phyloP scores from a whole-genome alignment of 352 stramenopile species.

The Globisporangium spinosum region DNA sequence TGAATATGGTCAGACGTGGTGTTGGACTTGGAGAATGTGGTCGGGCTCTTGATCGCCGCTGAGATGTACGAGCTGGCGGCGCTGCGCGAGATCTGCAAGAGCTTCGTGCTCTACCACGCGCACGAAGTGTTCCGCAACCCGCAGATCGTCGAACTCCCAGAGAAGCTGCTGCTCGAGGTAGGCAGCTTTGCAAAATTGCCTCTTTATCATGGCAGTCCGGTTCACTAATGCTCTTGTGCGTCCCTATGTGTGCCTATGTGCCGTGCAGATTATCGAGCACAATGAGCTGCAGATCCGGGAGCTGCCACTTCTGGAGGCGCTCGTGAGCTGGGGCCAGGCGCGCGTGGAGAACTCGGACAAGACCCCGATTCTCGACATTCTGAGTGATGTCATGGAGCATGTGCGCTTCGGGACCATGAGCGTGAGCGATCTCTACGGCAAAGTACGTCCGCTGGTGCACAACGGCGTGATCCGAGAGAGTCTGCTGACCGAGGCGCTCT shows the following conservation, averaged over 20 bases:
- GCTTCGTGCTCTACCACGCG: conserved; percentile 76
- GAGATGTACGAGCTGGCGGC: conserved; percentile 84
- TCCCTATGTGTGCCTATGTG: neutral
- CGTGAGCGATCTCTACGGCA: conserved; percentile 81
- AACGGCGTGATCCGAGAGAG: conserved; percentile 63
- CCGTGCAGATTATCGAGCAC: conserved; percentile 52
- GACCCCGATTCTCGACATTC: conserved; percentile 43
- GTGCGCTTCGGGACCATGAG: conserved; percentile 87
- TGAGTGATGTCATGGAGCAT: conserved; percentile 77
- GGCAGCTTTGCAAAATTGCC: neutral
- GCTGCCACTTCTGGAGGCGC: conserved; percentile 67
- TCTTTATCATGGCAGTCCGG: neutral
- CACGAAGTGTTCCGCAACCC: conserved; percentile 77
- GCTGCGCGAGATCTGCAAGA: conserved; percentile 80
- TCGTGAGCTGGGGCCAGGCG: conserved; percentile 77
- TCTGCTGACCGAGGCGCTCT: conserved; percentile 77
- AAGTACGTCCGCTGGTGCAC: conserved; percentile 72
- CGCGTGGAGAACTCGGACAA: conserved; percentile 46
- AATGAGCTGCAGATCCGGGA: conserved; percentile 87
- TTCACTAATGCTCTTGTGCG: neutral
- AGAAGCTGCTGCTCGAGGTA: conserved; percentile 81
- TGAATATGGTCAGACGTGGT: conserved; percentile 47
- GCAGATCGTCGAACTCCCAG: conserved; percentile 70
- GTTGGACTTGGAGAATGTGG: conserved; percentile 62
- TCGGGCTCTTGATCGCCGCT: conserved; percentile 68